phyloP scores from a whole-genome alignment of 2,329 filamentous ascomycete species.

The Alternaria hordeiaustralica region DNA sequence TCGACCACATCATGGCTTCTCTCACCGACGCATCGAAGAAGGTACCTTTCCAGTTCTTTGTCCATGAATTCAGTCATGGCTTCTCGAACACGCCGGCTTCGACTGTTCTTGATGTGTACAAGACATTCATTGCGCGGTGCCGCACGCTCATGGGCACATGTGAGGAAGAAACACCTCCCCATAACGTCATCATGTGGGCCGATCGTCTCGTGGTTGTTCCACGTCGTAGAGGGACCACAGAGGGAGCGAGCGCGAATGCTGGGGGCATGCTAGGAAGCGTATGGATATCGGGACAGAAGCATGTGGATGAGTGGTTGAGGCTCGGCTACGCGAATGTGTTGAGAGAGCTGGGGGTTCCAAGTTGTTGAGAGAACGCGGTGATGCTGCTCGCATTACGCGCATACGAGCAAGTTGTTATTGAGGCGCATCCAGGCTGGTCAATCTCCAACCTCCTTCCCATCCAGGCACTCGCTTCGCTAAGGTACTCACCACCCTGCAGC shows the following conservation, averaged over 20 bases:
- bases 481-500: conserved; percentile 13
- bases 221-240: conserved; percentile 44
- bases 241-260: conserved; percentile 53
- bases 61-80: conserved; percentile 35
- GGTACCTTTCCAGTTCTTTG: conserved; percentile 49
- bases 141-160: conserved; percentile 13
- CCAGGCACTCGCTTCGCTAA: conserved; percentile 17
- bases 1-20: conserved; percentile 28
- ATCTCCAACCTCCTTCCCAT: conserved; percentile 24
- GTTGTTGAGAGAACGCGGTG: background rate
- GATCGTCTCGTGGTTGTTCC: conserved; percentile 59
- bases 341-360: conserved; percentile 44
- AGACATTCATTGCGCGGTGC: conserved; percentile 22
- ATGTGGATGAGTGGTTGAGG: conserved; percentile 49
- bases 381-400: background rate
- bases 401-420: background rate
- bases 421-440: background rate
- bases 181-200: conserved; percentile 56
- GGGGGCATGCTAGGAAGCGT: conserved; percentile 58
- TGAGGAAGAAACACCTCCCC: conserved; percentile 45
- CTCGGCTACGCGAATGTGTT: conserved; percentile 49
- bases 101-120: conserved; percentile 26
- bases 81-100: conserved; percentile 9
- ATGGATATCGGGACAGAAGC: conserved; percentile 44
- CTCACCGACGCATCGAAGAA: conserved; percentile 22